These are phyloP conservation scores for Funneliformis mosseae DNA, from an alignment of 192 early-diverging fungal genomes.

Conservation along the genomic window DNA sequence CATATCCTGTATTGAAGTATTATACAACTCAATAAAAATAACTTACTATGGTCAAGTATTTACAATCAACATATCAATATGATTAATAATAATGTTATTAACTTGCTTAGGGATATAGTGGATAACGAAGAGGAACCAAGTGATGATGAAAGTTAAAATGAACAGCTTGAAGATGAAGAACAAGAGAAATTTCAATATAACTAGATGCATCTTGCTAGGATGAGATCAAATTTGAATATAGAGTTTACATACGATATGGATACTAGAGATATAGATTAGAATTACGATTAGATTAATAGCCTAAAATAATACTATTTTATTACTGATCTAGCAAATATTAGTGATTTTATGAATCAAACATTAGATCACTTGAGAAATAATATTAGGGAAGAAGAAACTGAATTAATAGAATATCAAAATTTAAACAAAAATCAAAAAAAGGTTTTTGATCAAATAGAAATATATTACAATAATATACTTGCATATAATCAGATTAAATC, in stretches of 20 bases:
- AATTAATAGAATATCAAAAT: neutral
- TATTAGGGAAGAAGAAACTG: neutral
- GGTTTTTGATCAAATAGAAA: neutral
- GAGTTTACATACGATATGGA: neutral
- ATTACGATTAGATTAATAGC: neutral
- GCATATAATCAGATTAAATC: neutral
- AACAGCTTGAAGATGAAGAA: slow-evolving; percentile 6
- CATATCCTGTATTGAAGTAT: neutral
- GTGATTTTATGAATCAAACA: neutral
- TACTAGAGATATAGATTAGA: neutral
- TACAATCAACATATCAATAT: neutral
- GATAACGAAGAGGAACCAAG: neutral
- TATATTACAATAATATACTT: neutral
- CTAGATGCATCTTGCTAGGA: neutral
- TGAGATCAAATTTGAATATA: neutral
- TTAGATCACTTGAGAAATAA: neutral
- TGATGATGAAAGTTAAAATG: neutral
- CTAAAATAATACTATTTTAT: neutral
- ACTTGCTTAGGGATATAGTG: neutral
- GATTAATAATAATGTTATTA: neutral
- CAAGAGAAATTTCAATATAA: neutral
- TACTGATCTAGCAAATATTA: neutral
- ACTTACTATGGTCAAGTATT: neutral
- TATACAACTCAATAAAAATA: neutral
- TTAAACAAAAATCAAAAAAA: neutral